Percentiles rank a stretch among this genome's conserved stretches.
Conservation (phyloP, 2,329 filamentous ascomycete species). For the Penicillium brevicompactum region DNA sequence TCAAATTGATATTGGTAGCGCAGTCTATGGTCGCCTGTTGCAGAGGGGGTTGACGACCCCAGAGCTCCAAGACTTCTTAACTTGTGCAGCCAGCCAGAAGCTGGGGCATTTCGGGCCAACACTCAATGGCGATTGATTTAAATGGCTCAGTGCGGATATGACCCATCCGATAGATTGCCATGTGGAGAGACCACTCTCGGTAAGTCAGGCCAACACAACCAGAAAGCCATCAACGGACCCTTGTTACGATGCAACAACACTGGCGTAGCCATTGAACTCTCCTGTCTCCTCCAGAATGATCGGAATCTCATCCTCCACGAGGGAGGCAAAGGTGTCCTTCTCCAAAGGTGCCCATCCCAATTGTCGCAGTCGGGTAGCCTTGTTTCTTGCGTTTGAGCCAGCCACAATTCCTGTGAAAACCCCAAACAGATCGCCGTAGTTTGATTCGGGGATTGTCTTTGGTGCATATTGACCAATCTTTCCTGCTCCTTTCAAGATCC, state of each 20-base stretch:
- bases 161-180: neutral
- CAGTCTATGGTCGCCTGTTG: no score
- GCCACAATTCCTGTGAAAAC: neutral
- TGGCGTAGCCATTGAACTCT: slow-evolving; percentile 3
- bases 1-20: no score
- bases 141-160: no score
- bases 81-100: no score
- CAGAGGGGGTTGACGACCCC: no score
- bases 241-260: slow-evolving; percentile 1
- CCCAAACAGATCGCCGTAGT: slow-evolving; percentile 3
- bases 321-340: slow-evolving; percentile 1
- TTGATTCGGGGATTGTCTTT: neutral
- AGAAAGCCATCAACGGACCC: neutral
- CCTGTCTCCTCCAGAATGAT: slow-evolving; percentile 5
- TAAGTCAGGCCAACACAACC: neutral
- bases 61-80: no score
- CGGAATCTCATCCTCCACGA: slow-evolving; percentile 8
- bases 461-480: neutral
- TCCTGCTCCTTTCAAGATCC: neutral
- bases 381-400: slow-evolving; percentile 6
- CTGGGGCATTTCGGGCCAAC: no score
- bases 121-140: no score
- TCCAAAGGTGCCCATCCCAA: slow-evolving; percentile 9
- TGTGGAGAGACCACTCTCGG: neutral
- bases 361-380: slow-evolving; percentile 6